Percentiles rank a stretch among this genome's conserved stretches.
Conservation (phyloP, 192 early-diverging fungal genomes). For the Dissophora globulifera region DNA sequence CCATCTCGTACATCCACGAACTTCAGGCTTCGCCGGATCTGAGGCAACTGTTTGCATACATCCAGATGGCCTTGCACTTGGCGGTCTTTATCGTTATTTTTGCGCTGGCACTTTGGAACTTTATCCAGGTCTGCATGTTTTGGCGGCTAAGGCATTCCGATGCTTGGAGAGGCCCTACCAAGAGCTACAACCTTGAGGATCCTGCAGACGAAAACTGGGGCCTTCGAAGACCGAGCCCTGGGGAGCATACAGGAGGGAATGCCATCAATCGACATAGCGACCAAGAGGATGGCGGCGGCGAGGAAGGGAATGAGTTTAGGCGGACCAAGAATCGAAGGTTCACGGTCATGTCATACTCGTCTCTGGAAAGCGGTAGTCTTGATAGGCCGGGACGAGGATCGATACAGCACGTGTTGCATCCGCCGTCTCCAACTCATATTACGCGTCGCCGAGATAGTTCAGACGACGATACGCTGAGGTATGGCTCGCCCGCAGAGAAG, state of each 20-base stretch:
- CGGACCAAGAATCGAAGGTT: constrained; percentile 17
- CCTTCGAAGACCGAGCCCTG: constrained; percentile 14
- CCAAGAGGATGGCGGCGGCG: constrained; percentile 1
- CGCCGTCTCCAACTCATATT: background rate
- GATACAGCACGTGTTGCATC: constrained; percentile 26
- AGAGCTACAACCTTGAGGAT: constrained; percentile 40
- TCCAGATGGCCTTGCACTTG: constrained; percentile 56
- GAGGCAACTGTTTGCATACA: constrained; percentile 56
- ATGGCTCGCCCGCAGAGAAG: constrained; percentile 36
- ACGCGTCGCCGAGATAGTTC: background rate
- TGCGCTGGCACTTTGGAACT: constrained; percentile 39
- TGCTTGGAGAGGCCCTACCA: constrained; percentile 37
- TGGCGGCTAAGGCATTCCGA: constrained; percentile 22
- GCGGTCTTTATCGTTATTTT: constrained; percentile 55
- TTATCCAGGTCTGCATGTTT: constrained; percentile 42
- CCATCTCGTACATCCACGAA: constrained; percentile 51
- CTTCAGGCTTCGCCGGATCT: constrained; percentile 7
- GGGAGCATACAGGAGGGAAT: constrained; percentile 2
- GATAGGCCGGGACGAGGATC: background rate
- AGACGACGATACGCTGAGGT: constrained; percentile 24
- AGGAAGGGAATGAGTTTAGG: constrained; percentile 1
- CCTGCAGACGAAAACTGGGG: constrained; percentile 24
- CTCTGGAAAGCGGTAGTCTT: constrained; percentile 19
- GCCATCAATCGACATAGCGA: background rate
- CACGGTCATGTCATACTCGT: constrained; percentile 36